A percentile compares a stretch with the other conserved stretches of the same genome.
phyloP scores from a whole-genome alignment of 345 rosid genomes.

The Zanthoxylum bungeanum region DNA sequence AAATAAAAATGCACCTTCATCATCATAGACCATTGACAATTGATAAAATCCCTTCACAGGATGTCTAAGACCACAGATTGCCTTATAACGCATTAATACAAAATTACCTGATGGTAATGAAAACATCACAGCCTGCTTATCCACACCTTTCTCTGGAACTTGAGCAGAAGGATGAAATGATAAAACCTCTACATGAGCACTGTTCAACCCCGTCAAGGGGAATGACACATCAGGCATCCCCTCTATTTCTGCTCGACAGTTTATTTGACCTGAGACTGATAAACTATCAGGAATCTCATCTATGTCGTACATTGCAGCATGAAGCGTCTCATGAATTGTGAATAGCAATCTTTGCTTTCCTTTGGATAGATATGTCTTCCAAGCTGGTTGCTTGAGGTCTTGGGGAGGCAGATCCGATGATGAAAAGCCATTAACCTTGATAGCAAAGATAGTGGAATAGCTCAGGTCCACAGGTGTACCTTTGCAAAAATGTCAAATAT shows the following conservation, averaged over 20 bases:
- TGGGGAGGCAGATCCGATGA: conserved; percentile 70
- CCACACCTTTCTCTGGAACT: conserved; percentile 77
- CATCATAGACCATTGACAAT: conserved; percentile 94
- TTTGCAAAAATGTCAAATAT: conserved; percentile 19
- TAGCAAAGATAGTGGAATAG: conserved; percentile 53
- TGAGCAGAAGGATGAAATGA: conserved; percentile 90
- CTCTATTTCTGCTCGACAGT: conserved; percentile 88
- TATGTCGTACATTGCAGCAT: conserved; percentile 85
- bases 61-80: conserved; percentile 67
- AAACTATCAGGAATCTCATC: conserved; percentile 87
- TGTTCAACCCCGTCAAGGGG: conserved; percentile 68
- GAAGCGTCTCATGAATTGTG: conserved; percentile 70
- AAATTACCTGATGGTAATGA: conserved; percentile 83
- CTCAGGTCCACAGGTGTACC: conserved; percentile 90
- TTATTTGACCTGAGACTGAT: conserved; percentile 85
- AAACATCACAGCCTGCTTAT: conserved; percentile 84
- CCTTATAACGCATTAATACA: conserved; percentile 82
- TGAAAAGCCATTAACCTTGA: conserved; percentile 77
- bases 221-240: conserved; percentile 92
- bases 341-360: conserved; percentile 82
- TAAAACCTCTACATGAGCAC: conserved; percentile 62
- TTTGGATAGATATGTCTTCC: conserved; percentile 91
- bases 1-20: conserved; percentile 93
- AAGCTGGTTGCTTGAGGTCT: conserved; percentile 87
- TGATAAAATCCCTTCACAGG: conserved; percentile 94